These are phyloP conservation scores for Scleromitrula shiraiana DNA, from an alignment of 2,329 filamentous ascomycete species.

Conservation along the genomic window DNA sequence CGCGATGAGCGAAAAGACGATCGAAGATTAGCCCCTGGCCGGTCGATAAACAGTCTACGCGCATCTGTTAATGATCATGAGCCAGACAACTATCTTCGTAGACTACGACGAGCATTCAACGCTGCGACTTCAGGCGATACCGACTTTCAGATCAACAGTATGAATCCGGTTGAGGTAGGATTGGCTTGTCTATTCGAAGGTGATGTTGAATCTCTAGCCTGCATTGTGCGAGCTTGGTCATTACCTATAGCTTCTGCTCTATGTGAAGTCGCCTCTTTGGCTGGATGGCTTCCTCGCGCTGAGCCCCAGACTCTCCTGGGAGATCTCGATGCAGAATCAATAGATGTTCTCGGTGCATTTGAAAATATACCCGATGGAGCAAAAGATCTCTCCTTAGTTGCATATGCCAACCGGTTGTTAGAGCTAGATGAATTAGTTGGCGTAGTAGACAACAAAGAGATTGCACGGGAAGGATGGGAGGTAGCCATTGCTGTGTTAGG, in stretches of 20 bases:
- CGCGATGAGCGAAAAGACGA: slow-evolving; percentile 74
- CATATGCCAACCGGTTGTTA: slow-evolving; percentile 65
- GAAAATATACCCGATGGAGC: slow-evolving; percentile 53
- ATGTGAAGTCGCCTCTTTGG: slow-evolving; percentile 75
- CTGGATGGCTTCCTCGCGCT: slow-evolving; percentile 67
- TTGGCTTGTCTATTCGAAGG: slow-evolving; percentile 77
- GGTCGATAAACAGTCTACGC: slow-evolving; percentile 18
- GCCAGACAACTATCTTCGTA: slow-evolving; percentile 64
- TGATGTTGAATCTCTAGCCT: slow-evolving; percentile 67
- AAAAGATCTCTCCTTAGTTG: slow-evolving; percentile 70
- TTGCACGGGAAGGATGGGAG: slow-evolving; percentile 72
- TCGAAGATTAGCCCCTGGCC: slow-evolving; percentile 21
- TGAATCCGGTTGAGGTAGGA: slow-evolving; percentile 70
- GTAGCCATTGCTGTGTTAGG: slow-evolving; percentile 76
- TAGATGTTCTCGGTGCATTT: slow-evolving; percentile 68
- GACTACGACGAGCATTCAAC: slow-evolving; percentile 64
- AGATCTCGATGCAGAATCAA: slow-evolving; percentile 67
- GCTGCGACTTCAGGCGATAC: slow-evolving; percentile 54
- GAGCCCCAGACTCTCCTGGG: slow-evolving; percentile 47
- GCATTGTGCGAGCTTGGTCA: slow-evolving; percentile 71
- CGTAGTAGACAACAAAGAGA: slow-evolving; percentile 22
- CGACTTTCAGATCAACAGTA: slow-evolving; percentile 69
- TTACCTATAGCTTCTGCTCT: slow-evolving; percentile 69
- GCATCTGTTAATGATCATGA: slow-evolving; percentile 35
- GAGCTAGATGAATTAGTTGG: slow-evolving; percentile 36